Percentiles rank a stretch among this genome's conserved stretches.
Evolutionary conservation across 1,284 basidiomycete species (phyloP).

Genomic region (Microbotryomycetes sp.): DNA sequence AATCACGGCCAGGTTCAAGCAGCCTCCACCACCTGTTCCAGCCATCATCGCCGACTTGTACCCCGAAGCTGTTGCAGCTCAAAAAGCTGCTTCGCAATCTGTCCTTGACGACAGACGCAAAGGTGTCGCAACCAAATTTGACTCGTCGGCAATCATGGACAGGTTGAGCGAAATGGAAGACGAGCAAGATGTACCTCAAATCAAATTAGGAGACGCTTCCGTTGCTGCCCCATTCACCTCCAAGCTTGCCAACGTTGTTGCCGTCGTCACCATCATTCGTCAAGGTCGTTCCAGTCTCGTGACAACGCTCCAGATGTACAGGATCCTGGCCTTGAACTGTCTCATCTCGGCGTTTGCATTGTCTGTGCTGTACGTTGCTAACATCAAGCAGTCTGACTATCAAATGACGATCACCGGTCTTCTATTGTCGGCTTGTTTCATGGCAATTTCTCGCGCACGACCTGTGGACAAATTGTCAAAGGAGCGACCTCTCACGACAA

Average conservation of each 20-base stretch:
- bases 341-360: conserved; percentile 91
- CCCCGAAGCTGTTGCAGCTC: conserved; percentile 83
- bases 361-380: conserved; percentile 91
- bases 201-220: conserved; percentile 92
- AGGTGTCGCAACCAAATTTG: conserved; percentile 73
- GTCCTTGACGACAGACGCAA: conserved; percentile 12
- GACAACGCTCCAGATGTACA: conserved; percentile 98
- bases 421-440: conserved; percentile 94
- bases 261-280: conserved; percentile 89
- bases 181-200: conserved; percentile 81
- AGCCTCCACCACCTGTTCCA: conserved; percentile 76
- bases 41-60: conserved; percentile 71
- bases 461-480: conserved; percentile 85
- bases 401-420: conserved; percentile 52
- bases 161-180: conserved; percentile 86
- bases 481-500: conserved; percentile 84
- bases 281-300: conserved; percentile 95
- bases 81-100: conserved; percentile 60
- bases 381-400: conserved; percentile 97
- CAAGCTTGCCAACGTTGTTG: conserved; percentile 85
- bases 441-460: conserved; percentile 95
- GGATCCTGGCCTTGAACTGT: conserved; percentile 91
- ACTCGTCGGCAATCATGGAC: conserved; percentile 76
- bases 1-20: conserved; percentile 78
- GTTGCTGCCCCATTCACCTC: conserved; percentile 96